Percentiles rank a stretch among this genome's conserved stretches.
phyloP scores from a whole-genome alignment of 306 rosid genomes.

The Trifolium dubium region DNA sequence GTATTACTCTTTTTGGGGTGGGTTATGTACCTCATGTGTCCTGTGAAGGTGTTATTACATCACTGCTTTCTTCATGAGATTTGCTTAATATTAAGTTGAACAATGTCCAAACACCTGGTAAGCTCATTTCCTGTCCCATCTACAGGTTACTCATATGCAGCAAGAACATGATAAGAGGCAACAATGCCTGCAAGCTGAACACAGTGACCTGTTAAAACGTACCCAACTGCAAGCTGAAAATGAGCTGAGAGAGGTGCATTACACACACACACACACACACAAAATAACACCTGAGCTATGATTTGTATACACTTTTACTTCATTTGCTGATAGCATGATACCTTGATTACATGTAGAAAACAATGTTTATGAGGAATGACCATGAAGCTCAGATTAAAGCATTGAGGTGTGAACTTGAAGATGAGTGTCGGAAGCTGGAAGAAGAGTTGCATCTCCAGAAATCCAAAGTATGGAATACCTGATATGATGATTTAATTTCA shows the following conservation, averaged over 20 bases:
- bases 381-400: conserved; percentile 82
- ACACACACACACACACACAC: not conserved
- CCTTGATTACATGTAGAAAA: conserved; percentile 58
- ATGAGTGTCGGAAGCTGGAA: conserved; percentile 79
- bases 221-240: conserved; percentile 72
- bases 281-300: conserved; percentile 9
- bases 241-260: conserved; percentile 73
- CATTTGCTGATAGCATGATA: conserved; percentile 27
- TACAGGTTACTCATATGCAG: conserved; percentile 69
- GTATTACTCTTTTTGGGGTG: conserved; percentile 15
- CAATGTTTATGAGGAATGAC: conserved; percentile 63
- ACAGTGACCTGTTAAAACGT: conserved; percentile 64
- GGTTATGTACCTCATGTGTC: conserved; percentile 8
- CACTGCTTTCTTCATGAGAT: conserved; percentile 21
- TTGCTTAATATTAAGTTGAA: conserved; percentile 28
- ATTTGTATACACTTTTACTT: conserved; percentile 28
- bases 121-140: conserved; percentile 41
- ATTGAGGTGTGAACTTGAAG: conserved; percentile 80
- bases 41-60: conserved; percentile 11
- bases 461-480: conserved; percentile 67
- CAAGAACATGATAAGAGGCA: conserved; percentile 70
- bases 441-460: conserved; percentile 90
- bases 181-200: conserved; percentile 57
- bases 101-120: conserved; percentile 24
- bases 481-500: conserved; percentile 30